Base-by-base conservation (phyloP, 306 rosid genomes). In the Vicia villosa region DNA sequence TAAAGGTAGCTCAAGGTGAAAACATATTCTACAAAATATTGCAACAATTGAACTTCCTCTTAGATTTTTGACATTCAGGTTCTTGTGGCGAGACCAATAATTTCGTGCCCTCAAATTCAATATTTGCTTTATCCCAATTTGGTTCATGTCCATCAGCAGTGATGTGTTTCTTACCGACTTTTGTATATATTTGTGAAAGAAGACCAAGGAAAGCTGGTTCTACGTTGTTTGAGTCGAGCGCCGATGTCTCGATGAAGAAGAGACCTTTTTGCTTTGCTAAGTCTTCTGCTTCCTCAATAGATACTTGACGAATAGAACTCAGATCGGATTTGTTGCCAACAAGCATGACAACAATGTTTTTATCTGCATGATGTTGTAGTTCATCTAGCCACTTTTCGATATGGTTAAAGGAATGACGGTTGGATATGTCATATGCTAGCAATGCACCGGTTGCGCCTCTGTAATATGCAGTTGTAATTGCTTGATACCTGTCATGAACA, bases 401-500 rank as follows among this genome's bases (percentile, higher is more conserved):
- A 57, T 94, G 95, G 57, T 91, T 89, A 54, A 94, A 94, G 46
- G 92, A 30, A 52, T 80, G 90, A 26, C 86, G 91, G 68, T 82
- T 94, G 62, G 91, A 81, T 58, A 94, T 84, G 87, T 94, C 99
- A 46, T 94, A 94, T 63, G 89, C 91, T 55, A 94, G 85, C 84
- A 94, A 84, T 0, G 99, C 97, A 5, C 99, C 99, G 5, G 80
- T 93, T 19, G 97, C 96, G 34, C 99, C 99, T 78, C 99, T 85
- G 71, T 94, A 94, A 74, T 94, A 94, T 7, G 99, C 99, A 50
- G 92, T 87, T 40, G 99, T 94, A 83, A 94, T 93, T 2, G 99
- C 99, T 70, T 93, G 87, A 79, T 94, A 94, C 81, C 98, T 90
- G 84, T 73, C 59, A 85, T 59, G 51, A 73, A 73, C 56, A 41